A percentile compares a stretch with the other conserved stretches of the same genome.
Conservation (phyloP, 495 filamentous ascomycete species). For the Entonaema liquescens region DNA sequence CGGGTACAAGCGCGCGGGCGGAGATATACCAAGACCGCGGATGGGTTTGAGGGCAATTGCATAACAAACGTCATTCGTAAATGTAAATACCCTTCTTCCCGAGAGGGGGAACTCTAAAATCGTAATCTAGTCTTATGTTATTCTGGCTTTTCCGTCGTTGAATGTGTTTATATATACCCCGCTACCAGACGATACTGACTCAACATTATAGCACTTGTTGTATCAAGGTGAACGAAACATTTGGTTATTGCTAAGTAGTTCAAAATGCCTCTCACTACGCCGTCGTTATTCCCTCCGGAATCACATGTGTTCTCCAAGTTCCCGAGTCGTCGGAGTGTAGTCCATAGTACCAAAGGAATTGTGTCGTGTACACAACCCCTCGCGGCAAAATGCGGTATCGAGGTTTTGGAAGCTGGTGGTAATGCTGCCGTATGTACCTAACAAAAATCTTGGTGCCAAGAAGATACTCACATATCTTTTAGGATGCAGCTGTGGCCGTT, state of each 20-base stretch:
- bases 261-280: slow-evolving; percentile 54
- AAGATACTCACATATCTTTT: neutral
- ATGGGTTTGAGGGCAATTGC: slow-evolving; percentile 7
- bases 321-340: slow-evolving; percentile 85
- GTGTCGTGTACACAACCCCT: slow-evolving; percentile 91
- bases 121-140: neutral
- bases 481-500: slow-evolving; percentile 95
- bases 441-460: neutral
- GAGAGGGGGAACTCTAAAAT: neutral
- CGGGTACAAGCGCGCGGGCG: slow-evolving; percentile 19
- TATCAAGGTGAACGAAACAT: neutral
- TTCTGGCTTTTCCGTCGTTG: neutral
- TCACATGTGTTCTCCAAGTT: slow-evolving; percentile 72
- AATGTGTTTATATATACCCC: neutral
- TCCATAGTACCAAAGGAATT: slow-evolving; percentile 93
- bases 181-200: neutral
- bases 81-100: neutral
- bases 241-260: neutral
- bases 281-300: slow-evolving; percentile 66
- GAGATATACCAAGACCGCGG: neutral
- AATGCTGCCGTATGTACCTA: slow-evolving; percentile 81
- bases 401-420: slow-evolving; percentile 83
- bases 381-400: slow-evolving; percentile 86
- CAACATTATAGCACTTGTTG: neutral
- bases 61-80: slow-evolving; percentile 1